Base-by-base conservation (phyloP, 2,329 filamentous ascomycete species). In the Geoglossum cookeanum region DNA sequence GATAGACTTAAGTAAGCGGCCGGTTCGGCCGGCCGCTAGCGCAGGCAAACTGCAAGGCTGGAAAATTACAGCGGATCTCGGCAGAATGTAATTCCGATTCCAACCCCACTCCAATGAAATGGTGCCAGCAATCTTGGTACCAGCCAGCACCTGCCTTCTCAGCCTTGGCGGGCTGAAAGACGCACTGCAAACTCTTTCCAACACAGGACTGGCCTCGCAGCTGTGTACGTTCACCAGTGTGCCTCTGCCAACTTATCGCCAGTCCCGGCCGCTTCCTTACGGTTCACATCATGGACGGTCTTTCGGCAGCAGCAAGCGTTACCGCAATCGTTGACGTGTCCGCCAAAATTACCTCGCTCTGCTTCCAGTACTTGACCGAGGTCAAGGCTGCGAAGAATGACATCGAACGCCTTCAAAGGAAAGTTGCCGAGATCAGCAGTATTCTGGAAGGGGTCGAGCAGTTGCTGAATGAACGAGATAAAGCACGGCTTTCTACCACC, bases 251-350 rank as follows among this genome's bases (percentile, higher is more conserved):
- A 51, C 48, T 51, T 51, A 32, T 51, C 27, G 48, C 48, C 30
- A 51, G 27, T 22, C 48, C 48, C 48, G 30, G 27, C 48, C 32
- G 32, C 30, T 13, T 51, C 48, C 32, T 29, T 51, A 51, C 27
- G 30, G 48, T 51, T 45, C 42, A 45, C 48, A 51, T 11, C 48
- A 68, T 68, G 63, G 68, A 70, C 58, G 64, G 59, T 53, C 62
- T 72, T 57, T 66, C 65, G 37, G 60, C 63, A 11, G 66, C 65
- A 22, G 65, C 68, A 60, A 71, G 65, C 62, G 63, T 71, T 45
- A 65, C 70, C 51, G 67, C 70, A 51, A 67, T 72, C 39, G 59
- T 70, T 44, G 65, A 72, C 55, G 58, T 72, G 56, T 68, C 69
- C 29, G 64, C 62, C 39, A 71, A 71, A 49, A 59, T 72, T 53